These are phyloP conservation scores for Aureobasidium pullulans DNA, from an alignment of 2,329 filamentous ascomycete species.

Conservation along the genomic window DNA sequence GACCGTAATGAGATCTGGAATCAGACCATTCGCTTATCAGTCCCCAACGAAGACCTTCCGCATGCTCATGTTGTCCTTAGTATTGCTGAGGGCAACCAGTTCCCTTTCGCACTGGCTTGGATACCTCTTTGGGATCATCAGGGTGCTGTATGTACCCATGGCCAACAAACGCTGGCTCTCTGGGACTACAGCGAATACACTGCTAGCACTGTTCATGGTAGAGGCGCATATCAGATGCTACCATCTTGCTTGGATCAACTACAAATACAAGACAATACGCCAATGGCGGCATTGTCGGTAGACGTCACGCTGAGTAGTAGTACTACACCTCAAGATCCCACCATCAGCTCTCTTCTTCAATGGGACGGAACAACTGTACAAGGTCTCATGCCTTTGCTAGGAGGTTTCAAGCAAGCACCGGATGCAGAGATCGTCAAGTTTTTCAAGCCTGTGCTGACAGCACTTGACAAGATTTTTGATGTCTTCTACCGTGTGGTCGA, in stretches of 20 bases:
- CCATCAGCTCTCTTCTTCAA: conserved; percentile 72
- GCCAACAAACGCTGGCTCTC: conserved; percentile 61
- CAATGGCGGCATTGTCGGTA: conserved; percentile 60
- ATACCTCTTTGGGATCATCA: conserved; percentile 90
- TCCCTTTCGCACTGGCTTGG: conserved; percentile 85
- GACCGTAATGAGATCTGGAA: conserved; percentile 79
- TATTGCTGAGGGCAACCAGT: conserved; percentile 74
- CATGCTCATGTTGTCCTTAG: conserved; percentile 84
- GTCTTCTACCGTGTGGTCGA: conserved; percentile 10
- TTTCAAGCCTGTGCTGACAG: conserved; percentile 41
- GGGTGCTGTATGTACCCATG: conserved; percentile 15
- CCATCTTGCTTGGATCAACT: conserved; percentile 48
- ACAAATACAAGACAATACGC: conserved; percentile 42
- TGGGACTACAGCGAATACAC: conserved; percentile 92
- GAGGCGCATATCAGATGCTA: conserved; percentile 77
- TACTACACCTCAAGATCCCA: conserved; percentile 50
- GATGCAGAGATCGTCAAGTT: conserved; percentile 98
- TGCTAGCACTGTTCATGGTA: conserved; percentile 62
- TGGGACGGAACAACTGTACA: conserved; percentile 53
- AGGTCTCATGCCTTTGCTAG: conserved; percentile 46
- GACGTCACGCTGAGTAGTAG: conserved; percentile 64
- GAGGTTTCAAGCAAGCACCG: conserved; percentile 83
- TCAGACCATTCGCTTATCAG: conserved; percentile 73
- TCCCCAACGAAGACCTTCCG: conserved; percentile 72
- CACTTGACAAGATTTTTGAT: conserved; percentile 11